Percentiles rank a stretch among this genome's conserved stretches.
Conservation (phyloP, 140 eudicot genomes). For the Flaveria floridana region DNA sequence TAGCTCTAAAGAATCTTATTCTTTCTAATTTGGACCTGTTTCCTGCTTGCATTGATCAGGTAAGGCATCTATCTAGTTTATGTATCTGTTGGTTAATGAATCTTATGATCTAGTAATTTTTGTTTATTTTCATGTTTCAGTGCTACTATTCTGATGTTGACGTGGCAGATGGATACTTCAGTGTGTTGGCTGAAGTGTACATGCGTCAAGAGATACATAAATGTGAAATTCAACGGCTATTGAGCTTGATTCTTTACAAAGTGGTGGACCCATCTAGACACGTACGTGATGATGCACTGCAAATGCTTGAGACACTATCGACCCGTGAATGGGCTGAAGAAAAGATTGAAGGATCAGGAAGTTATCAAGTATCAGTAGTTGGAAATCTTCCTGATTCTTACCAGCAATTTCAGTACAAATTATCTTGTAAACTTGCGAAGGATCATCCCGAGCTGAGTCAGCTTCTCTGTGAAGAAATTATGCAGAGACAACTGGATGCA, state of each 20-base stretch:
- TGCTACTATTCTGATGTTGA: constrained; percentile 92
- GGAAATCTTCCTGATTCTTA: constrained; percentile 93
- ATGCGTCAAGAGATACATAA: constrained; percentile 95
- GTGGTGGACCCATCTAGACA: constrained; percentile 96
- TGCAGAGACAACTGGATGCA: constrained; percentile 86
- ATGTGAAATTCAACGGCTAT: constrained; percentile 85
- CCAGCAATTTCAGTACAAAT: constrained; percentile 87
- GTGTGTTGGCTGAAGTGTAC: constrained; percentile 94
- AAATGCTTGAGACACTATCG: constrained; percentile 90
- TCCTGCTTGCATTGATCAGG: constrained; percentile 99
- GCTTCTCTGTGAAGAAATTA: constrained; percentile 86
- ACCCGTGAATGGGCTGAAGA: constrained; percentile 95
- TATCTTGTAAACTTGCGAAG: constrained; percentile 92
- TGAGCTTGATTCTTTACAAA: constrained; percentile 85
- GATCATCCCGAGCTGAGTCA: constrained; percentile 92
- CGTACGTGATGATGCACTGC: constrained; percentile 94
- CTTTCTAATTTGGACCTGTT: constrained; percentile 86
- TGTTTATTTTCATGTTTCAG: constrained; percentile 34
- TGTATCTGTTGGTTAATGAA: constrained; percentile 10
- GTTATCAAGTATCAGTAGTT: constrained; percentile 86
- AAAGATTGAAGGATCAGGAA: constrained; percentile 62
- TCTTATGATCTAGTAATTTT: constrained; percentile 8
- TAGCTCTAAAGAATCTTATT: constrained; percentile 84
- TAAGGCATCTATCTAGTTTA: constrained; percentile 26
- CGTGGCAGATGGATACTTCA: constrained; percentile 92